Percentiles rank a stretch among this genome's conserved stretches.
Evolutionary conservation across 768 basidiomycete species (phyloP).

Genomic region (Mycena rebaudengoi): DNA sequence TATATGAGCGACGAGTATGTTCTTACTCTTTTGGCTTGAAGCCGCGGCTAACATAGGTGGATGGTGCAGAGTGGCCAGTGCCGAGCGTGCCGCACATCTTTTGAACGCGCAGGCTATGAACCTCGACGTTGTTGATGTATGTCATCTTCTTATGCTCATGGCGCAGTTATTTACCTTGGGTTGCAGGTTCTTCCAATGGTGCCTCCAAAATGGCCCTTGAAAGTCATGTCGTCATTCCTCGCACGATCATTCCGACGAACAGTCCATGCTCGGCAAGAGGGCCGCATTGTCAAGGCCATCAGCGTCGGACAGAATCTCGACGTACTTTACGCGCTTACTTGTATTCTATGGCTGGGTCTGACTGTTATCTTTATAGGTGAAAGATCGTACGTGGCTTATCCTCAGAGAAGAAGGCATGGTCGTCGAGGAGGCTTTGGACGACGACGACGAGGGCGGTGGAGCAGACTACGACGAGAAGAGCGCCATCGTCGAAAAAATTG

Average conservation of each 20-base stretch:
- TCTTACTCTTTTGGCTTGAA: neutral
- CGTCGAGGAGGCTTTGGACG: conserved; percentile 67
- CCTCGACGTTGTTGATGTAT: conserved; percentile 80
- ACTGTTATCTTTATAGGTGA: conserved; percentile 48
- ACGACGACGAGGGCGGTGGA: conserved; percentile 42
- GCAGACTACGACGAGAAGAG: conserved; percentile 55
- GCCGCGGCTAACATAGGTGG: neutral
- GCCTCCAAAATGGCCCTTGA: conserved; percentile 80
- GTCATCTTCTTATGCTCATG: conserved; percentile 33
- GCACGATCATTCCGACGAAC: conserved; percentile 80
- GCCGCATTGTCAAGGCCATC: conserved; percentile 80
- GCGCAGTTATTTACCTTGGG: conserved; percentile 1
- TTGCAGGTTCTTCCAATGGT: conserved; percentile 70
- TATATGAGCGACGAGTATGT: conserved; percentile 83
- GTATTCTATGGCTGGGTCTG: neutral
- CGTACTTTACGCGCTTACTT: conserved; percentile 40
- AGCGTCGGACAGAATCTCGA: conserved; percentile 83
- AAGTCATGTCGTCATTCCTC: conserved; percentile 78
- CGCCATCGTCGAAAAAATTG: conserved; percentile 49
- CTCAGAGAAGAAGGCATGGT: conserved; percentile 72
- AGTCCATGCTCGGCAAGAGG: conserved; percentile 75
- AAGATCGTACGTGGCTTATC: conserved; percentile 64
- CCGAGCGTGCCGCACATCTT: conserved; percentile 70
- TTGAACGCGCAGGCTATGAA: conserved; percentile 84
- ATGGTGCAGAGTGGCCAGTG: conserved; percentile 55